Base-by-base conservation (phyloP, 306 rosid genomes). In the Cicer yamashitae region DNA sequence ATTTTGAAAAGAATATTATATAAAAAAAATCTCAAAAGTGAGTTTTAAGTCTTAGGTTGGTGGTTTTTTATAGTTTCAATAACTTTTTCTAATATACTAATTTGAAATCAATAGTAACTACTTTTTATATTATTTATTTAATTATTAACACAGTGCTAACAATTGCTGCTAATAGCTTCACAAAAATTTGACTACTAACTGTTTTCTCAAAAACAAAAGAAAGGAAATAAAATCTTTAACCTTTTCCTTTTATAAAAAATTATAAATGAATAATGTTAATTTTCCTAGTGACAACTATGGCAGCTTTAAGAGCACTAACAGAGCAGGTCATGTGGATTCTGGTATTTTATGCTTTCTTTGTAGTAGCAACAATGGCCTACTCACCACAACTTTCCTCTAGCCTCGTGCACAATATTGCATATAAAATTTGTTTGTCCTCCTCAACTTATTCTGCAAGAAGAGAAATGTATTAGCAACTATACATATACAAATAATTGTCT, bases 281-380 rank as follows among this genome's bases (percentile, higher is more conserved):
- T 54, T 53, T 54, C 6, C 7, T 54, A 34, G 51, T 67, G 75
- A 63, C 68, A 56, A 46, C 20, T 59, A 45, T 45, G 75, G 40
- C 68, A 67, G 48, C 81, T 77, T 77, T 77, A 44, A 54, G 39
- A 53, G 3, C 57, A 67, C 58, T 15, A 14, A 77, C 46, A 3
- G 37, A 30, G 37, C 37, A 30, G 37, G 3, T 30, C 64, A 77
- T 68, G 75, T 68, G 75, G 59, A 67, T 11, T 37, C 15, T 68
- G 69, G 53, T 44, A 68, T 44, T 56, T 67, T 41, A 51, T 67
- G 54, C 48, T 67, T 76, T 76, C 48, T 30, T 67, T n/a, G 6
- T 4, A 68, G 51, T 46, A 30, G 75, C 61, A 77, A 46, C 69
- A 67, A 67, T 77, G 81, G 61, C 81, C 81, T 77, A 76, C 80